These are phyloP conservation scores for Ehretia macrophylla DNA, from an alignment of 257 asterid genomes.

Conservation along the genomic window DNA sequence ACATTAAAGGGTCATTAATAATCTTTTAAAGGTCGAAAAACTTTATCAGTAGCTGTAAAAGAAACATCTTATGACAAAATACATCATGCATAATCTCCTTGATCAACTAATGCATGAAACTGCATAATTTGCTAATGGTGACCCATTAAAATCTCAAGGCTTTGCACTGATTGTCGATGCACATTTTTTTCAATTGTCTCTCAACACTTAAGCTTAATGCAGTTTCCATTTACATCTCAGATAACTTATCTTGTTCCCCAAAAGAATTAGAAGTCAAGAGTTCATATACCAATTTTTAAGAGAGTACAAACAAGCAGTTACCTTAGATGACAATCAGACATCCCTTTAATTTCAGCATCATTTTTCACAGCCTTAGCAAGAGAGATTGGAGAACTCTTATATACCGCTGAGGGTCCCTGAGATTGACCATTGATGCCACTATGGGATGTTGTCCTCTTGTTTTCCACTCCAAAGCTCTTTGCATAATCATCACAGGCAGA, in stretches of 20 bases:
- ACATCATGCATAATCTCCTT: too few relatives aligned
- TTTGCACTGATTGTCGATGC: too few relatives aligned
- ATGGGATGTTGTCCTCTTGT: conserved; percentile 18
- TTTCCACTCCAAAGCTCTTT: conserved; percentile 24
- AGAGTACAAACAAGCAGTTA: conserved; percentile 14
- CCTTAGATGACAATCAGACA: conserved; percentile 89
- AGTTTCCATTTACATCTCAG: not conserved
- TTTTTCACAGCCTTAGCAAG: conserved; percentile 89
- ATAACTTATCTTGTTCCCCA: not conserved
- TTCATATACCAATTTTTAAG: not conserved
- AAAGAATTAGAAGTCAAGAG: not conserved
- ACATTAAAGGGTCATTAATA: too few relatives aligned
- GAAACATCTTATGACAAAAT: too few relatives aligned
- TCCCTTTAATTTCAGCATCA: conserved; percentile 90
- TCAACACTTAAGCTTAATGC: not conserved
- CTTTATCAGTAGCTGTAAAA: too few relatives aligned
- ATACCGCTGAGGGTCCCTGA: conserved; percentile 42
- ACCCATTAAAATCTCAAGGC: too few relatives aligned
- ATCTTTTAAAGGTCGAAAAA: too few relatives aligned
- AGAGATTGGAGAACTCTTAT: conserved; percentile 76
- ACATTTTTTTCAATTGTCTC: too few relatives aligned
- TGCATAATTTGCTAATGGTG: too few relatives aligned
- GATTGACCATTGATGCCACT: conserved; percentile 26
- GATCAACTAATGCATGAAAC: too few relatives aligned
- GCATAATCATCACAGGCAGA: conserved; percentile 54